A percentile compares a stretch with the other conserved stretches of the same genome.
phyloP scores from a whole-genome alignment of 2,329 filamentous ascomycete genomes.

The Lachnellula hyalina region DNA sequence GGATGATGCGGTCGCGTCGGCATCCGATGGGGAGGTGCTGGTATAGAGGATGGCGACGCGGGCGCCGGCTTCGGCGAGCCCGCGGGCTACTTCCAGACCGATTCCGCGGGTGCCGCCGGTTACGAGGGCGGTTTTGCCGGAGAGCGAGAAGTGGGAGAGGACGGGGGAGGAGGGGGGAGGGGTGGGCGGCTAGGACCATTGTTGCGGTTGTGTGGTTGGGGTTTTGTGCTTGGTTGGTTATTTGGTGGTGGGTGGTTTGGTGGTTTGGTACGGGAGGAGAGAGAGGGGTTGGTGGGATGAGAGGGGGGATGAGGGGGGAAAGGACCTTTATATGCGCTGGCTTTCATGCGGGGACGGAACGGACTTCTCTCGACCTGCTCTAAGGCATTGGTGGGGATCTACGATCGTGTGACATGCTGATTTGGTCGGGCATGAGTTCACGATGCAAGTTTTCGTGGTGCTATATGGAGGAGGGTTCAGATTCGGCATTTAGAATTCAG shows the following conservation, averaged over 20 bases:
- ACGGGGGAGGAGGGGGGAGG: slow-evolving; percentile 3
- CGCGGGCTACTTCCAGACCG: slow-evolving; percentile 38
- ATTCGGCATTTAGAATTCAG: neutral
- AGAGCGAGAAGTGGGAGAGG: slow-evolving; percentile 27
- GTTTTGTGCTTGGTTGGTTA: no score
- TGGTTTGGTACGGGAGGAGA: neutral
- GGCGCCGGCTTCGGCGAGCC: slow-evolving; percentile 40
- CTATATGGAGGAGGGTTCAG: neutral
- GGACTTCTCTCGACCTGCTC: slow-evolving; percentile 8
- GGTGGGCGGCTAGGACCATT: slow-evolving; percentile 6
- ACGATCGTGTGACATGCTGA: neutral
- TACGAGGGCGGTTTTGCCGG: slow-evolving; percentile 39
- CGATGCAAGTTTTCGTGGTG: neutral
- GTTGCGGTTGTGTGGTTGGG: neutral
- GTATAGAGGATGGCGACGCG: slow-evolving; percentile 35
- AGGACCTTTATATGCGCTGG: neutral
- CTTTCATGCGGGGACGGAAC: neutral
- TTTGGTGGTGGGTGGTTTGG: no score
- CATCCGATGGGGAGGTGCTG: slow-evolving; percentile 16
- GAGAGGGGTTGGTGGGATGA: neutral
- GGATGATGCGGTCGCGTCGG: slow-evolving; percentile 25
- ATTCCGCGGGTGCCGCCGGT: slow-evolving; percentile 43
- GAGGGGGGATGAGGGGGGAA: neutral
- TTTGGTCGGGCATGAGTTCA: neutral
- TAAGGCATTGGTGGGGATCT: neutral